Evolutionary conservation across 805 yeast species (phyloP).

Genomic region (Grigorovia transvaalensis): DNA sequence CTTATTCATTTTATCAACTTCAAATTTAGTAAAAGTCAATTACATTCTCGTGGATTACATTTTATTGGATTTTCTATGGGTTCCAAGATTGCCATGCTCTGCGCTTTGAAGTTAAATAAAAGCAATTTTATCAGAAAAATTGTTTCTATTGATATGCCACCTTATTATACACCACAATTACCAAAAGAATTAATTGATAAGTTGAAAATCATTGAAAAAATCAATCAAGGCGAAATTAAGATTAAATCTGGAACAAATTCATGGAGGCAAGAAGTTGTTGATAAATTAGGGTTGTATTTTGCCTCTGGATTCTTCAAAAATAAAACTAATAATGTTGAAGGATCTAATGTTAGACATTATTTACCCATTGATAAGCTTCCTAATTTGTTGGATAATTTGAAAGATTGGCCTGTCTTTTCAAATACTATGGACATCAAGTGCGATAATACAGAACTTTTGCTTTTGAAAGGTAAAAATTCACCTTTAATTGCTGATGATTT

Average conservation of each 20-base stretch:
- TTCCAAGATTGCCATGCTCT: conserved; percentile 44
- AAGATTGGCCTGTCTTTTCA: conserved; percentile 13
- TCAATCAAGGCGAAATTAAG: conserved; percentile 12
- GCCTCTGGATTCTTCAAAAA: conserved; percentile 21
- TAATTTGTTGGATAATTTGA: conserved; percentile 14
- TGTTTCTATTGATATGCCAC: conserved; percentile 34
- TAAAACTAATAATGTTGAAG: conserved; percentile 11
- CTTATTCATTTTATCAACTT: conserved; percentile 29
- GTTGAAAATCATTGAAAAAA: conserved; percentile 14
- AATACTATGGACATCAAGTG: background rate
- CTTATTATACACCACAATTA: conserved; percentile 17
- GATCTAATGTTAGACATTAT: conserved; percentile 11
- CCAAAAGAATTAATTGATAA: conserved; percentile 15
- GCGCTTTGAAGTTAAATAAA: conserved; percentile 23
- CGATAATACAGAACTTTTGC: conserved; percentile 29
- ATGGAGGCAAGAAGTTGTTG: conserved; percentile 16
- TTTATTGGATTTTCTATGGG: conserved; percentile 53
- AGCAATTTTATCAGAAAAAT: conserved; percentile 19
- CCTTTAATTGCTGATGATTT: conserved; percentile 31
- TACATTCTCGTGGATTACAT: conserved; percentile 21
- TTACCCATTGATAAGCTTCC: conserved; percentile 21
- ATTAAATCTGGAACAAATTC: conserved; percentile 14
- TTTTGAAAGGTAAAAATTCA: conserved; percentile 37
- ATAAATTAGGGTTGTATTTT: conserved; percentile 20
- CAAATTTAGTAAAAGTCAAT: conserved; percentile 8